Evolutionary conservation across 2,329 filamentous ascomycete genomes (phyloP), one percentile per base, ranked within the genome.

Genomic region (Mycosphaerella sp.): DNA sequence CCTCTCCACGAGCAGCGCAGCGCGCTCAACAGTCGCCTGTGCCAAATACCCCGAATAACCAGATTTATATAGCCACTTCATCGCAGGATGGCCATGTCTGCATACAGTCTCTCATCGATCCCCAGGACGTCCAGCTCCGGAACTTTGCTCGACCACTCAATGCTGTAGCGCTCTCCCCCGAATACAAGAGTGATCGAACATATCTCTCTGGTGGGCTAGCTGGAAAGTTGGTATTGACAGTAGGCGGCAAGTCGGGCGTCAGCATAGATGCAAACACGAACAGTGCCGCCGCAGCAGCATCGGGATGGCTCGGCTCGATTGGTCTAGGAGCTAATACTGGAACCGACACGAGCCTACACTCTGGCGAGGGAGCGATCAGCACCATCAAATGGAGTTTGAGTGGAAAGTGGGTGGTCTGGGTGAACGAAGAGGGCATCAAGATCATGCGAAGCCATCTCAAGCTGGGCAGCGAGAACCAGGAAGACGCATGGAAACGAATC

Each of bases 21-120:
- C 55, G 47, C 50, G 21, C 38, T 2, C 76, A 79, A 54, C 78
- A 86, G 58, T 70, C 74, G 0, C 70, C 75, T 0, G 76, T 95
- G 2, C 83, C 87, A 0, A 83, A 84, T 55, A 89, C 79, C 0
- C 87, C 89, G 0, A 91, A 89, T 1, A 97, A 96, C 65, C 85
- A 91, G 51, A 95, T 98, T 40, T 88, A 93, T 69, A 87, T 98
- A 61, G 92, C 87, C 1, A 95, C 92, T 1, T 89, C 93, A 0
- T 97, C 93, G 0, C 88, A 95, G 67, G 93, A 98, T 70, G 95
- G 93, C 14, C 92, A 96, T 67, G 89, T 98, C 11, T 97, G 93
- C 64, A 82, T 98, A 0, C 85, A 90, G 55, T 95, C 89, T 1
- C 74, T 98, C 17, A 74, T 93, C 17, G 92, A 98, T 66, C 74